These are phyloP conservation scores for Leccinum pallidistipes DNA, from an alignment of 1,284 basidiomycete species.

Conservation along the genomic window DNA sequence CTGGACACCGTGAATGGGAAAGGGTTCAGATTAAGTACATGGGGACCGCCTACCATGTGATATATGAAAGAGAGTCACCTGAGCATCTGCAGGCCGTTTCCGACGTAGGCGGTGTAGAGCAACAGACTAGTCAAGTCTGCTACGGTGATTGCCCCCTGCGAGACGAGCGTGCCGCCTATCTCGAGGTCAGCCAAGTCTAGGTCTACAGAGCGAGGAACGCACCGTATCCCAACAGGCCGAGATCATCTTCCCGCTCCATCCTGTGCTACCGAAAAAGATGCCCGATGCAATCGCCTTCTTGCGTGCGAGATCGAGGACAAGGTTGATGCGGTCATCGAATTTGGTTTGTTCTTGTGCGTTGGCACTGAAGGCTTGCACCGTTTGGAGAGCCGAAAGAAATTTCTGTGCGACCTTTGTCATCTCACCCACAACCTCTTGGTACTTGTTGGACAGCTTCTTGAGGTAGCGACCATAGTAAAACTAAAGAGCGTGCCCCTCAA, in stretches of 20 bases:
- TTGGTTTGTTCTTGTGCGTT: slow-evolving; percentile 70
- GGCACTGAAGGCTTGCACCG: slow-evolving; percentile 91
- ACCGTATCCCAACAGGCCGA: slow-evolving; percentile 93
- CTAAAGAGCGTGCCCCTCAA: no score
- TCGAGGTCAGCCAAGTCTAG: neutral
- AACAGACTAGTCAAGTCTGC: slow-evolving; percentile 90
- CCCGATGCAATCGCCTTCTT: slow-evolving; percentile 91
- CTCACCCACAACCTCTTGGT: no score
- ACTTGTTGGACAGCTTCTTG: no score
- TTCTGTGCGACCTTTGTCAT: no score
- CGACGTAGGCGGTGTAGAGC: slow-evolving; percentile 92
- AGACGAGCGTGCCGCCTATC: slow-evolving; percentile 87
- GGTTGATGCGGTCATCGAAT: slow-evolving; percentile 67
- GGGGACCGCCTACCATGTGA: no score
- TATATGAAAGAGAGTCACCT: slow-evolving; percentile 52
- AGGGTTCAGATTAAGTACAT: no score
- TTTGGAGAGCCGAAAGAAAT: slow-evolving; percentile 90
- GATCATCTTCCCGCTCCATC: slow-evolving; percentile 96
- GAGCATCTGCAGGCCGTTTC: slow-evolving; percentile 76
- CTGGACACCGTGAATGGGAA: no score
- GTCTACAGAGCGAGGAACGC: slow-evolving; percentile 3
- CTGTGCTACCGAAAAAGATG: slow-evolving; percentile 89
- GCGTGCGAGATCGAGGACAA: slow-evolving; percentile 78
- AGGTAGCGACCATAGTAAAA: no score
- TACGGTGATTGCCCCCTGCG: slow-evolving; percentile 83